Evolutionary conservation across 2,329 filamentous ascomycete species (phyloP).

Genomic region (Botrytis tulipae): DNA sequence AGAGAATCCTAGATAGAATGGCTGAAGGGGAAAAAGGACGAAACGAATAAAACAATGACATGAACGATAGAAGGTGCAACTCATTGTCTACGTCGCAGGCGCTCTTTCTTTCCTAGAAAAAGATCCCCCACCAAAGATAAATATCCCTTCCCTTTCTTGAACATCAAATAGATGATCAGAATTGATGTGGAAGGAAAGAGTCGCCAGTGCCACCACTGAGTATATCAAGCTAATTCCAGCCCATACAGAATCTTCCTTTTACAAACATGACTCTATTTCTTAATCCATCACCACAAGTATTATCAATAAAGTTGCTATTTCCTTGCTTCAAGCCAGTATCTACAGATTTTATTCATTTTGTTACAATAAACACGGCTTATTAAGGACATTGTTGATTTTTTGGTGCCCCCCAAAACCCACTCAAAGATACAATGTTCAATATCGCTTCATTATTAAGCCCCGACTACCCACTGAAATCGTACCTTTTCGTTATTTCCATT

Average conservation of each 20-base stretch:
- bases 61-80: neutral
- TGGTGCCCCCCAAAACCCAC: neutral
- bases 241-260: neutral
- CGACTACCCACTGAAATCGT: neutral
- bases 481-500: neutral
- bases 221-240: neutral
- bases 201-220: neutral
- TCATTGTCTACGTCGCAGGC: neutral
- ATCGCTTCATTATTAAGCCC: neutral
- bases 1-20: slow-evolving; percentile 16
- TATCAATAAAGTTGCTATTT: neutral
- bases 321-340: neutral
- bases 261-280: neutral
- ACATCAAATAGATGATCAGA: neutral
- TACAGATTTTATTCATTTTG: neutral
- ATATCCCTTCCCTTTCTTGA: neutral
- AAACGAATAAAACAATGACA: neutral
- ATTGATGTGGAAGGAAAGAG: neutral
- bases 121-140: neutral
- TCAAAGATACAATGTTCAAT: neutral
- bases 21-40: too few relatives aligned
- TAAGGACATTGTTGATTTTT: neutral
- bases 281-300: neutral
- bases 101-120: neutral
- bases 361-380: neutral